Percentiles rank a stretch among this genome's conserved stretches.
These are phyloP conservation scores for Geum urbanum DNA, from an alignment of 306 rosid genomes.

Conservation along the genomic window DNA sequence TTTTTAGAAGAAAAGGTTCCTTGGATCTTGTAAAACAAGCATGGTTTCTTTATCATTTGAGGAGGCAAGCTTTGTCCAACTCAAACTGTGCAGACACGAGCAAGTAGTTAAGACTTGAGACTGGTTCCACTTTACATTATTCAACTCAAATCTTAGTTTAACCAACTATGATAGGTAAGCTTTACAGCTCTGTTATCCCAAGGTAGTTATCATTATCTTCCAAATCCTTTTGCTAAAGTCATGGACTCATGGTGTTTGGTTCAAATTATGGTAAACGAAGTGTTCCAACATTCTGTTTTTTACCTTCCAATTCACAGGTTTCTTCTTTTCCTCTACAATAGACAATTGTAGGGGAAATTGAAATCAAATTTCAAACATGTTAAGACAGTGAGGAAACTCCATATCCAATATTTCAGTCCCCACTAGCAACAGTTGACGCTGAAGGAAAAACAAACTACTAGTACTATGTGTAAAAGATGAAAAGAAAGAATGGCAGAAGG, in stretches of 20 bases:
- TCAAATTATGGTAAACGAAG: neutral
- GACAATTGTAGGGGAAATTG: too few species aligned
- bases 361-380: neutral
- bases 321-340: neutral
- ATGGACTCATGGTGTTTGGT: neutral
- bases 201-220: neutral
- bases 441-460: constrained; percentile 27
- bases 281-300: neutral
- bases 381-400: neutral
- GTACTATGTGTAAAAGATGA: too few species aligned
- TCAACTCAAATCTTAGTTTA: neutral
- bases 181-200: neutral
- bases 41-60: neutral
- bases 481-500: too few species aligned
- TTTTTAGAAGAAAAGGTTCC: neutral
- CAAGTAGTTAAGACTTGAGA: constrained; percentile 8
- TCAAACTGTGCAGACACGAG: constrained; percentile 2
- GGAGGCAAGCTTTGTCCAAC: constrained; percentile 2
- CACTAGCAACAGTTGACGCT: constrained; percentile 15
- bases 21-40: constrained; percentile 21
- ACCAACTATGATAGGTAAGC: neutral
- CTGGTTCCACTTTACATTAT: neutral
- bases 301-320: neutral
- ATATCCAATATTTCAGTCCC: constrained; percentile 5
- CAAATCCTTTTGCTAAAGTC: neutral